These are phyloP conservation scores for Alliaria petiolata DNA, from an alignment of 345 rosid genomes.

Conservation along the genomic window DNA sequence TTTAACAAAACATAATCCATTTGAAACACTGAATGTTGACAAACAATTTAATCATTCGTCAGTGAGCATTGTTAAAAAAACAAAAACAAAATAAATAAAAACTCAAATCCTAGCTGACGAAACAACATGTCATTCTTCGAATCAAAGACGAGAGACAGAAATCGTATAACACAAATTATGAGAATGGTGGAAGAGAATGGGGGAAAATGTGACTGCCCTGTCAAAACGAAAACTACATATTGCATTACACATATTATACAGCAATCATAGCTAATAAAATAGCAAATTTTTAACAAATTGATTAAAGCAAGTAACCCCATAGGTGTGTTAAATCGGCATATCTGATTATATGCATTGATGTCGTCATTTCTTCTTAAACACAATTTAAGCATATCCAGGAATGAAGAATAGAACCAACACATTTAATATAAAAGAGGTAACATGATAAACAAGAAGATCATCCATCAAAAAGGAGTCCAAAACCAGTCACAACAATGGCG, in stretches of 20 bases:
- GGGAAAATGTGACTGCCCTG: not conserved
- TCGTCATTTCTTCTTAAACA: not conserved
- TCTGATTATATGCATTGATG: not conserved
- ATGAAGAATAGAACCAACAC: not conserved
- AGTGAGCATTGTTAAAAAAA: not conserved
- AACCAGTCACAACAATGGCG: conserved; percentile 7
- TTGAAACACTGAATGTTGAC: not conserved
- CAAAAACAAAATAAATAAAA: not conserved
- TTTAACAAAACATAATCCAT: not conserved
- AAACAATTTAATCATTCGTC: not conserved
- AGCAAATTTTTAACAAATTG: too few species aligned
- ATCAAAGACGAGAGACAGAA: not conserved
- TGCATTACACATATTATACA: not conserved
- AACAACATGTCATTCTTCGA: not conserved
- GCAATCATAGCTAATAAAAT: too few species aligned
- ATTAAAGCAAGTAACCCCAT: too few species aligned
- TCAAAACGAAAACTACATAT: not conserved
- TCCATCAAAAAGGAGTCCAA: conserved; percentile 25
- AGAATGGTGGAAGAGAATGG: not conserved
- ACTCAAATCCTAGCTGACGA: not conserved
- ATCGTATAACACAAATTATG: not conserved
- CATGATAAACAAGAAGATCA: not conserved
- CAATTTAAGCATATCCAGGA: not conserved
- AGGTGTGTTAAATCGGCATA: too few species aligned
- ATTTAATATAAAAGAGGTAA: not conserved